These are phyloP conservation scores for Saccharomycopsis sp. DNA, from an alignment of 805 yeast genomes.

Conservation along the genomic window DNA sequence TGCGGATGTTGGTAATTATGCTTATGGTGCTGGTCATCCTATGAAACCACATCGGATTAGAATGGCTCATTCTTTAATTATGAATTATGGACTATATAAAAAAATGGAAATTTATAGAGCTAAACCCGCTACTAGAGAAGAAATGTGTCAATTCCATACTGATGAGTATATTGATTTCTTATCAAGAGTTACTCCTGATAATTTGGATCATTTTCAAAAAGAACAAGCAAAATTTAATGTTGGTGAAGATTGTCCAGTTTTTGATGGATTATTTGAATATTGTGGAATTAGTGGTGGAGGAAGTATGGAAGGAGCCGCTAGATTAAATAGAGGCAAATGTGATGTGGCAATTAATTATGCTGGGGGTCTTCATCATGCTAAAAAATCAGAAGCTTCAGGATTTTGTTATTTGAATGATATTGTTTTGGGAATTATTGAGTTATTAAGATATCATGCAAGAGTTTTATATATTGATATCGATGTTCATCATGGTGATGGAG, in stretches of 20 bases:
- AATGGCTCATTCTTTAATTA: slow-evolving; percentile 94
- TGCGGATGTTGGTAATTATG: slow-evolving; percentile 94
- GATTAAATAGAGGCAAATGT: slow-evolving; percentile 69
- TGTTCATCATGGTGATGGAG: slow-evolving; percentile 93
- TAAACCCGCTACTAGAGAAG: slow-evolving; percentile 95
- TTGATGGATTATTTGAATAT: slow-evolving; percentile 68
- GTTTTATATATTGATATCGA: slow-evolving; percentile 85
- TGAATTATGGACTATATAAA: slow-evolving; percentile 94
- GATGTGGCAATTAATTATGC: slow-evolving; percentile 91
- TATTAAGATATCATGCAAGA: slow-evolving; percentile 73
- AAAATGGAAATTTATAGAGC: slow-evolving; percentile 97
- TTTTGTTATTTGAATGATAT: slow-evolving; percentile 88
- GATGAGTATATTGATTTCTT: slow-evolving; percentile 94
- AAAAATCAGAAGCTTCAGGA: slow-evolving; percentile 82
- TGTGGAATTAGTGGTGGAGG: slow-evolving; percentile 82
- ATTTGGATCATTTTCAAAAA: slow-evolving; percentile 73
- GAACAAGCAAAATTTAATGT: slow-evolving; percentile 90
- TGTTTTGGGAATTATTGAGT: slow-evolving; percentile 71
- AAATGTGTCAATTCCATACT: slow-evolving; percentile 96
- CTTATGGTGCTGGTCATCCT: slow-evolving; percentile 97
- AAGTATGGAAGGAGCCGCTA: slow-evolving; percentile 81
- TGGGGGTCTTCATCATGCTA: slow-evolving; percentile 91
- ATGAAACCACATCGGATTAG: slow-evolving; percentile 99
- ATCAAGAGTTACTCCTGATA: slow-evolving; percentile 86
- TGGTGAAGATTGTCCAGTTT: slow-evolving; percentile 89